Evolutionary conservation across 75 land plant genomes (phyloP).

Genomic region (Selaginella tamariscina): DNA sequence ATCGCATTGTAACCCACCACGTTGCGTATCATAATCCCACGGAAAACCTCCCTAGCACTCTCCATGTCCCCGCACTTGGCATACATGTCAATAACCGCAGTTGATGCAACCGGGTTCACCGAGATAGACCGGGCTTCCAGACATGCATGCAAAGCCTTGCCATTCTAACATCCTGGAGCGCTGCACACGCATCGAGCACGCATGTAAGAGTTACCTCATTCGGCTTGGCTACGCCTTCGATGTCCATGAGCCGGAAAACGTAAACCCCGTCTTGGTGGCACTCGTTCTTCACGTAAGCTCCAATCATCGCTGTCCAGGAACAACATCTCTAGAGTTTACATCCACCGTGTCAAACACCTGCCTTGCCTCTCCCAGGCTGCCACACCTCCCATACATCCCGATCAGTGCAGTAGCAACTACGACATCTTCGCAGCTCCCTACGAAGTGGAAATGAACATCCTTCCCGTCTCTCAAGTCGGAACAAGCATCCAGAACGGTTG

Average conservation of each 20-base stretch:
- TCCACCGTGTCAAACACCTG: neutral
- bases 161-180: neutral
- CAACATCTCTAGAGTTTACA: too few species aligned
- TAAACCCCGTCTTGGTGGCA: too few species aligned
- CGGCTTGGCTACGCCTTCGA: too few species aligned
- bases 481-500: neutral
- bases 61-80: neutral
- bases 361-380: neutral
- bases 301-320: too few species aligned
- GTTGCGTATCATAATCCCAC: neutral
- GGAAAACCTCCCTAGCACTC: neutral
- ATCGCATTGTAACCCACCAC: neutral
- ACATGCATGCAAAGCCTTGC: neutral
- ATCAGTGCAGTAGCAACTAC: neutral
- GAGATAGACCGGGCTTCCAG: neutral
- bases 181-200: neutral
- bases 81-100: too few species aligned
- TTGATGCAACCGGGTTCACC: too few species aligned
- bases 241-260: too few species aligned
- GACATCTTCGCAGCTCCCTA: neutral
- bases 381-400: neutral
- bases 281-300: too few species aligned
- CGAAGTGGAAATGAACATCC: neutral
- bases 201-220: too few species aligned
- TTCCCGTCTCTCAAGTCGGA: too few species aligned